Evolutionary conservation across 371 early-diverging fungal species (phyloP).

Genomic region (Mucor racemosus): DNA sequence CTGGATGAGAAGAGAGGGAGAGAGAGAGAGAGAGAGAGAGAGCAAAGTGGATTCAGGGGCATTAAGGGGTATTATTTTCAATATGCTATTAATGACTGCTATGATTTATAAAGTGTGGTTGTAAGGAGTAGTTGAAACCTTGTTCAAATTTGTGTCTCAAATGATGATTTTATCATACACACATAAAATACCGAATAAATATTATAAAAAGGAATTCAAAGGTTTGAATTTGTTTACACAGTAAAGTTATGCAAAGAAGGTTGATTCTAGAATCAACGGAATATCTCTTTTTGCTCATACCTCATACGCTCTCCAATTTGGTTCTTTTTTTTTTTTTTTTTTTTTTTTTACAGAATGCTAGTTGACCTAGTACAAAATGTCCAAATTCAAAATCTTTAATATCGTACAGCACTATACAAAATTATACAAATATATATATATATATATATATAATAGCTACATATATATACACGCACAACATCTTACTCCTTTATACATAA

Average conservation of each 20-base stretch:
- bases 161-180: not conserved
- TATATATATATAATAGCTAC: not conserved
- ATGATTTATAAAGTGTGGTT: not conserved
- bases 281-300: not conserved
- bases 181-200: not conserved
- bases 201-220: not conserved
- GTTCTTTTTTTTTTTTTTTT: not conserved
- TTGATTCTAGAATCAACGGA: conserved; percentile 15
- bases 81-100: not conserved
- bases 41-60: not conserved
- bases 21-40: not conserved
- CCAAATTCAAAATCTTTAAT: not conserved
- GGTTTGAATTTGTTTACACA: too few species aligned
- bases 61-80: not conserved
- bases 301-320: too few species aligned
- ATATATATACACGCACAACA: not conserved
- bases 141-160: not conserved
- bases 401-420: not conserved
- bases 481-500: not conserved
- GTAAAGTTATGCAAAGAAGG: conserved; percentile 10
- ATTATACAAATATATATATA: too few species aligned
- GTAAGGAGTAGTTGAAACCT: not conserved
- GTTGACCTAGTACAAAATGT: not conserved
- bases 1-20: not conserved
- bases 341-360: not conserved